These are phyloP conservation scores for Chrysosporium queenslandicum DNA, from an alignment of 2,329 filamentous ascomycete genomes.

Conservation along the genomic window DNA sequence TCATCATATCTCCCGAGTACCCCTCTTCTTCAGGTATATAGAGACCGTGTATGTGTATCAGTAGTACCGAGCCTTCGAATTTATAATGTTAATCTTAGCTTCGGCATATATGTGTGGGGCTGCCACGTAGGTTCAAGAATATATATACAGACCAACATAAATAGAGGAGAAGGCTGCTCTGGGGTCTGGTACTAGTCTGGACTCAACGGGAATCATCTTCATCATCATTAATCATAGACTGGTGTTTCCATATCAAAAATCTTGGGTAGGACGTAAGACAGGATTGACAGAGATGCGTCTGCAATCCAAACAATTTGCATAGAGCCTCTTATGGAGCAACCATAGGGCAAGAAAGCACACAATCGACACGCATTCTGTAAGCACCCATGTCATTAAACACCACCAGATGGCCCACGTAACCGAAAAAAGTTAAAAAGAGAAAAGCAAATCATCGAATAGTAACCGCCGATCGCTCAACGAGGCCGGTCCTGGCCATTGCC, in stretches of 20 bases:
- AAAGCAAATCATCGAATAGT: not conserved
- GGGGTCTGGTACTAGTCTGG: not conserved
- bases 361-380: too few species aligned
- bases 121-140: not conserved
- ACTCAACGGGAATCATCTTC: not conserved
- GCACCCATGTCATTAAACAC: too few species aligned
- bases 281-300: not conserved
- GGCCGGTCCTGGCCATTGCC: not conserved
- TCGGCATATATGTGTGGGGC: not conserved
- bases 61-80: not conserved
- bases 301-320: too few species aligned
- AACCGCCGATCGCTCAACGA: not conserved
- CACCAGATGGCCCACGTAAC: too few species aligned
- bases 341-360: too few species aligned
- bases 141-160: not conserved
- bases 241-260: not conserved
- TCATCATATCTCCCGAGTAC: not conserved
- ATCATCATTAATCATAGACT: not conserved
- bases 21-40: not conserved
- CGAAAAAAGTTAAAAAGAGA: not conserved
- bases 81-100: not conserved
- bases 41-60: not conserved
- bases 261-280: not conserved
- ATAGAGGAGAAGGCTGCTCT: not conserved
- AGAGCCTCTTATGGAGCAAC: too few species aligned